These are phyloP conservation scores for Tieghemiomyces parasiticus DNA, from an alignment of 192 early-diverging fungal genomes.

Conservation along the genomic window DNA sequence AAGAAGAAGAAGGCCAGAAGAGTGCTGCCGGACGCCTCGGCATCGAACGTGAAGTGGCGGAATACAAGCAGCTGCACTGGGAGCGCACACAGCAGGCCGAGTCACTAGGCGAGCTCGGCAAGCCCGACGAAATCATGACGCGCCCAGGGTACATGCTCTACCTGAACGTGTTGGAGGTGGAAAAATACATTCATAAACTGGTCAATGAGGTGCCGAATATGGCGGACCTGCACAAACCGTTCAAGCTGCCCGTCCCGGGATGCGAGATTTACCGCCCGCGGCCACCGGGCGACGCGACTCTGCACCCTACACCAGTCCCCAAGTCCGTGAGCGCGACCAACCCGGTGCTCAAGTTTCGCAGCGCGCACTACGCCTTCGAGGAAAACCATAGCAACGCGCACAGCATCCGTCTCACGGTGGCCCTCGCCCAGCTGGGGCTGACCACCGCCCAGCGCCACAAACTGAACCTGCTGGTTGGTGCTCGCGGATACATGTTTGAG, in stretches of 20 bases:
- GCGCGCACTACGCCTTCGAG: background rate
- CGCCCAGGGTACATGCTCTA: conserved; percentile 7
- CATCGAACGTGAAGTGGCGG: no score
- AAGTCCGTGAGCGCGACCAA: background rate
- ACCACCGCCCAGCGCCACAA: conserved; percentile 1
- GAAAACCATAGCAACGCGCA: background rate
- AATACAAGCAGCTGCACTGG: no score
- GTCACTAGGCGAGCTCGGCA: no score
- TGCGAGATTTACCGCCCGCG: background rate
- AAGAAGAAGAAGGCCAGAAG: no score
- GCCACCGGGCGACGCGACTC: background rate
- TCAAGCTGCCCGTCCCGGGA: background rate
- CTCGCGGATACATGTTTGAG: background rate
- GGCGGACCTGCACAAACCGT: background rate
- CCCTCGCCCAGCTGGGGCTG: background rate
- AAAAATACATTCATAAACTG: conserved; percentile 6
- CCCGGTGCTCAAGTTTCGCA: conserved; percentile 3
- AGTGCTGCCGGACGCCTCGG: no score
- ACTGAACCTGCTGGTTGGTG: background rate
- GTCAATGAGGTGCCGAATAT: background rate
- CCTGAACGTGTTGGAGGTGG: background rate
- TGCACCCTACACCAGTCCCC: background rate
- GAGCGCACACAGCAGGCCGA: no score
- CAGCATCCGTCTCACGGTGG: background rate
- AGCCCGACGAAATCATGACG: no score